Percentiles rank a stretch among this genome's conserved stretches.
Conservation (phyloP, 768 basidiomycete genomes). For the Mycena olivaceomarginata region DNA sequence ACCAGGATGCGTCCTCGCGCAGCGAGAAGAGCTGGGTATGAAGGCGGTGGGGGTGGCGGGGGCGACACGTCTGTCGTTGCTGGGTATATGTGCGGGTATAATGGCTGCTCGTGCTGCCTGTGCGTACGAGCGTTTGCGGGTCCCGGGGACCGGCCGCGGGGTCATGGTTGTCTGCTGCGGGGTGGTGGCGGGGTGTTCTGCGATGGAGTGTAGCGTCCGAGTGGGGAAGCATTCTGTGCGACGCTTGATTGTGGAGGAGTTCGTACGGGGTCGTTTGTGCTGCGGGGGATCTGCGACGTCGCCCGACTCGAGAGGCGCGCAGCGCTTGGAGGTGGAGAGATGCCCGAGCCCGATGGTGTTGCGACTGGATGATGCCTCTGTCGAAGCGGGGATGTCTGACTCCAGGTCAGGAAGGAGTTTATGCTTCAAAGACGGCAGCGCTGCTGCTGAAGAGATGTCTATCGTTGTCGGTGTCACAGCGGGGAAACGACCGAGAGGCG, state of each 20-base stretch:
- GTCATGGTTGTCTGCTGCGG: background rate
- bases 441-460: background rate
- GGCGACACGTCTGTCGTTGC: conserved; percentile 24
- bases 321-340: conserved; percentile 23
- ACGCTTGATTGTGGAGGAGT: conserved; percentile 24
- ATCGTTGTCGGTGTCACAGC: background rate
- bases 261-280: conserved; percentile 3
- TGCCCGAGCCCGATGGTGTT: conserved; percentile 30
- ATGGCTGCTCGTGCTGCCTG: background rate
- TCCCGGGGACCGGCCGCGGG: conserved; percentile 6
- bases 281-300: background rate
- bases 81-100: background rate
- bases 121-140: conserved; percentile 20
- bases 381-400: background rate
- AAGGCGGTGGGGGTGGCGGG: conserved; percentile 10
- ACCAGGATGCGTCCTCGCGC: background rate
- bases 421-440: background rate
- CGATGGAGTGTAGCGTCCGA: conserved; percentile 5
- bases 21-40: conserved; percentile 24
- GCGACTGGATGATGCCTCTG: background rate
- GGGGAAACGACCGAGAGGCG: background rate
- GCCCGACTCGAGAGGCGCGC: conserved; percentile 10
- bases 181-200: background rate
- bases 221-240: conserved; percentile 19
- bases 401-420: background rate